Percentiles rank a stretch among this genome's conserved stretches.
Evolutionary conservation across 2,329 filamentous ascomycete species (phyloP).

Genomic region (Neofusicoccum laricinum): DNA sequence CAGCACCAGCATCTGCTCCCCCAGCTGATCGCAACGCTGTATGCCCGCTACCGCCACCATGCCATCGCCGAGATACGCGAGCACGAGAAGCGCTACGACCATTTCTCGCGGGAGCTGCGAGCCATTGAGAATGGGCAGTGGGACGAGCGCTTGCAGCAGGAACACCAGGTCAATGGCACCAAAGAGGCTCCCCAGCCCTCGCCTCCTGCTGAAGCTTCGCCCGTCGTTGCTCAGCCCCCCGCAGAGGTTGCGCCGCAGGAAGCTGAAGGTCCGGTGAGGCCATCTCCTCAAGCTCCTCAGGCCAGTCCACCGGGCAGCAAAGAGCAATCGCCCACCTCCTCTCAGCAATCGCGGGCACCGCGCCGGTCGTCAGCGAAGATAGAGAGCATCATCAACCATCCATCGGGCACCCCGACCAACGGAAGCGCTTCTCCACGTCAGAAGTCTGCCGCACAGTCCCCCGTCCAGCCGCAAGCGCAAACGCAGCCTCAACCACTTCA

Average conservation of each 20-base stretch:
- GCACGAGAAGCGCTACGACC: slow-evolving; percentile 67
- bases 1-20: slow-evolving; percentile 68
- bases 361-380: slow-evolving; percentile 13
- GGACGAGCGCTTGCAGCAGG: slow-evolving; percentile 41
- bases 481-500: neutral
- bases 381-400: slow-evolving; percentile 15
- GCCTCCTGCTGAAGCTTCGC: slow-evolving; percentile 20
- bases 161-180: slow-evolving; percentile 25
- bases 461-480: slow-evolving; percentile 4
- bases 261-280: slow-evolving; percentile 1
- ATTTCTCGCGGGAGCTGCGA: slow-evolving; percentile 64
- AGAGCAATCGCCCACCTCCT: slow-evolving; percentile 1
- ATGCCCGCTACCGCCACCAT: slow-evolving; percentile 69
- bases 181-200: slow-evolving; percentile 21
- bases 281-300: neutral
- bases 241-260: slow-evolving; percentile 9
- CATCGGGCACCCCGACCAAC: neutral
- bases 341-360: neutral
- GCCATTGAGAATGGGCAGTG: slow-evolving; percentile 62
- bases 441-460: slow-evolving; percentile 1
- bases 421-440: slow-evolving; percentile 9
- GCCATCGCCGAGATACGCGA: slow-evolving; percentile 68
- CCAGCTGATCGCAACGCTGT: slow-evolving; percentile 68
- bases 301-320: slow-evolving; percentile 7
- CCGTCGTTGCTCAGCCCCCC: neutral